Evolutionary conservation across 257 asterid species (phyloP).

Genomic region (Solanum piurae): DNA sequence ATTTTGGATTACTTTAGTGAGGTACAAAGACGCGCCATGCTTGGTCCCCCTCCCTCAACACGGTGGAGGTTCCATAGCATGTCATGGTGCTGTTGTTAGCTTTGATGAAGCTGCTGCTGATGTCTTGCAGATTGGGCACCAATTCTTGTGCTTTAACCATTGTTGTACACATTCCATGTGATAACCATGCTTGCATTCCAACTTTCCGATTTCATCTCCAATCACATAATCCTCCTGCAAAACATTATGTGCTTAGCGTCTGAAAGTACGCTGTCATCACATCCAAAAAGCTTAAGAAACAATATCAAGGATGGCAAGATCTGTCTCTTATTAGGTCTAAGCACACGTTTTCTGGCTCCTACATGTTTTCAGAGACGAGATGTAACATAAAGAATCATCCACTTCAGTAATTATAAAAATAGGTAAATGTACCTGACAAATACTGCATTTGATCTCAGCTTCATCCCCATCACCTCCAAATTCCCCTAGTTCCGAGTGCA

Average conservation of each 20-base stretch:
- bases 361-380: neutral
- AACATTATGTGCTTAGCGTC: neutral
- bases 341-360: neutral
- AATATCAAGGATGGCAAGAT: neutral
- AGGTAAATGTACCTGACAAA: constrained; percentile 59
- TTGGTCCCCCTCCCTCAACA: neutral
- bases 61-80: neutral
- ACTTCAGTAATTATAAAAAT: neutral
- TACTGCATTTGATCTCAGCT: constrained; percentile 62
- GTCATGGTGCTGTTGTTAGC: neutral
- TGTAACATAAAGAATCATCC: neutral
- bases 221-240: constrained; percentile 64
- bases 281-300: neutral
- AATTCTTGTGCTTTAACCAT: constrained; percentile 74
- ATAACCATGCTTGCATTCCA: constrained; percentile 59
- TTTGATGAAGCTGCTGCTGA: constrained; percentile 24
- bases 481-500: constrained; percentile 9
- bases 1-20: neutral
- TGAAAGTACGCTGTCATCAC: neutral
- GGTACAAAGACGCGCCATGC: neutral
- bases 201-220: constrained; percentile 62
- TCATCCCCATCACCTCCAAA: constrained; percentile 26
- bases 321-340: neutral
- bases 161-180: constrained; percentile 51
- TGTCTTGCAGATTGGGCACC: constrained; percentile 97